phyloP scores from a whole-genome alignment of 371 early-diverging fungal genomes.

The Rhizopus stolonifer region DNA sequence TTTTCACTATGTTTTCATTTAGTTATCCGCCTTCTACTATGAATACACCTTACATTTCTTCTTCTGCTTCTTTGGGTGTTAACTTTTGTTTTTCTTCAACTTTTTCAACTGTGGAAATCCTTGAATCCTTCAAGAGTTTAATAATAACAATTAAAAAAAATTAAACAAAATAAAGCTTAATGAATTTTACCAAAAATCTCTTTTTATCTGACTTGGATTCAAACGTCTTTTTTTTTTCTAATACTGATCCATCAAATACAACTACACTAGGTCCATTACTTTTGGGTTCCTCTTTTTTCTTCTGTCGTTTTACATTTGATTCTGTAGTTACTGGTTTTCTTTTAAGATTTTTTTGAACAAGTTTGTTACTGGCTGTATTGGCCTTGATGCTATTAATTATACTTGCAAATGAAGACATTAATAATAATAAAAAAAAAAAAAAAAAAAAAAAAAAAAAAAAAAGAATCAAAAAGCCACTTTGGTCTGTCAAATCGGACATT shows the following conservation, averaged over 20 bases:
- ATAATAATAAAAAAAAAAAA: constrained; percentile 1
- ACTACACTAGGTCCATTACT: constrained; percentile 36
- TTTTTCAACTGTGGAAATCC: constrained; percentile 23
- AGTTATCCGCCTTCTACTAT: too few species aligned
- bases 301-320: neutral
- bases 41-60: constrained; percentile 35
- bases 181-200: constrained; percentile 38
- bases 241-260: constrained; percentile 40
- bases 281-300: constrained; percentile 6
- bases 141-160: neutral
- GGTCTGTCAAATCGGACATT: neutral
- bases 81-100: constrained; percentile 12
- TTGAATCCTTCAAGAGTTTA: constrained; percentile 31
- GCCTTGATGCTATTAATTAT: constrained; percentile 40
- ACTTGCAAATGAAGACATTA: constrained; percentile 38
- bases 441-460: constrained; percentile 5
- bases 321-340: constrained; percentile 15
- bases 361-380: constrained; percentile 37
- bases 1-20: constrained; percentile 29
- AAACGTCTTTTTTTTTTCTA: constrained; percentile 24
- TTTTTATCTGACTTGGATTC: constrained; percentile 34
- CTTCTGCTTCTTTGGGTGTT: constrained; percentile 31
- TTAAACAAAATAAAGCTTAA: neutral
- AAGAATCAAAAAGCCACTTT: neutral
- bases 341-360: constrained; percentile 27